Conservation (phyloP, 1,139 yeast genomes). For the Suhomyces taliae region DNA sequence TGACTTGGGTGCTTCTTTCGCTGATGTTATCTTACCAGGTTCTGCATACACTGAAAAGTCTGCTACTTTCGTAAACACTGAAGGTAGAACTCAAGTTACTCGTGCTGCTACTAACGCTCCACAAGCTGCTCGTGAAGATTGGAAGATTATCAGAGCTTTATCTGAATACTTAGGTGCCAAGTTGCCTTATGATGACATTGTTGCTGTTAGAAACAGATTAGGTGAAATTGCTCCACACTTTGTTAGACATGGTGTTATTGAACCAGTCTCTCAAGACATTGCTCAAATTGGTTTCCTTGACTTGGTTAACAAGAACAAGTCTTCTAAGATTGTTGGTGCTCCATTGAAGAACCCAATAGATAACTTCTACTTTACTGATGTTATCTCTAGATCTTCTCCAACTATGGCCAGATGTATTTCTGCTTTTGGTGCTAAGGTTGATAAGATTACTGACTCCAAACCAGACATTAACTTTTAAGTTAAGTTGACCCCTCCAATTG, state of each 20-base stretch:
- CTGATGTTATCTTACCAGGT: slow-evolving; percentile 86
- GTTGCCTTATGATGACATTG: slow-evolving; percentile 76
- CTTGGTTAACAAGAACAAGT: slow-evolving; percentile 39
- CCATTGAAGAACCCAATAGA: slow-evolving; percentile 69
- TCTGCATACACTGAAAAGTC: slow-evolving; percentile 88
- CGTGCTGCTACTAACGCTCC: slow-evolving; percentile 92
- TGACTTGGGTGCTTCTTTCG: slow-evolving; percentile 84
- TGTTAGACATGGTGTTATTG: slow-evolving; percentile 72
- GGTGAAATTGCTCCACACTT: slow-evolving; percentile 82
- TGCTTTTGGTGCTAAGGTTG: slow-evolving; percentile 65
- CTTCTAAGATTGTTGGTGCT: slow-evolving; percentile 45
- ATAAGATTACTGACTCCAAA: slow-evolving; percentile 54
- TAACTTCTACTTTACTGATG: slow-evolving; percentile 87
- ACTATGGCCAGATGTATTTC: slow-evolving; percentile 86
- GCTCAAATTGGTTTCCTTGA: slow-evolving; percentile 60
- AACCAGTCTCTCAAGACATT: slow-evolving; percentile 61
- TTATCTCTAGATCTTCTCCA: slow-evolving; percentile 82
- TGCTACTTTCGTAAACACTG: slow-evolving; percentile 88
- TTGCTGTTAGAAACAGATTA: slow-evolving; percentile 68
- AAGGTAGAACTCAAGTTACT: slow-evolving; percentile 84
- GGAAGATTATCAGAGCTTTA: slow-evolving; percentile 85
- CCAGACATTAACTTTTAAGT: slow-evolving; percentile 38
- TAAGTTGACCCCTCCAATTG: slow-evolving; percentile 5
- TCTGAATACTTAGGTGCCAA: slow-evolving; percentile 73
- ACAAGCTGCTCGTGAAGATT: slow-evolving; percentile 89